A percentile compares a stretch with the other conserved stretches of the same genome.
Evolutionary conservation across 2,329 filamentous ascomycete species (phyloP).

Genomic region (Neospermospora avenae): DNA sequence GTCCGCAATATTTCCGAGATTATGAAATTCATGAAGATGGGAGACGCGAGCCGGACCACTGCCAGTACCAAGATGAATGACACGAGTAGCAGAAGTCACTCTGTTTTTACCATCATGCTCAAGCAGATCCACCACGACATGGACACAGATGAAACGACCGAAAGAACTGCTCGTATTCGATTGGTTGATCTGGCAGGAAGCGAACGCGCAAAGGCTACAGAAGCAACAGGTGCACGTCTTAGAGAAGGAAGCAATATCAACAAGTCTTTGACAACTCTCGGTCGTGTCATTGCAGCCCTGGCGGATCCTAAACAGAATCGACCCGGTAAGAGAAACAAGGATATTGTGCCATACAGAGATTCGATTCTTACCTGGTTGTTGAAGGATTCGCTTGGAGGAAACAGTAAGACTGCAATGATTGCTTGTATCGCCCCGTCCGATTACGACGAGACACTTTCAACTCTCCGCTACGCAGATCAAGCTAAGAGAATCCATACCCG

Average conservation of each 20-base stretch:
- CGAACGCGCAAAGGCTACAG: constrained; percentile 90
- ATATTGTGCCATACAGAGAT: constrained; percentile 89
- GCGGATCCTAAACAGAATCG: constrained; percentile 63
- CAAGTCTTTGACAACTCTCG: constrained; percentile 93
- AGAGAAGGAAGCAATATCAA: constrained; percentile 98
- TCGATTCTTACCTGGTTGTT: constrained; percentile 81
- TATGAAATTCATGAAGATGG: constrained; percentile 83
- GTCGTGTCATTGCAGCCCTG: constrained; percentile 90
- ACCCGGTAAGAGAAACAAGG: constrained; percentile 57
- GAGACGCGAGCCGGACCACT: constrained; percentile 81
- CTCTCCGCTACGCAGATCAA: constrained; percentile 93
- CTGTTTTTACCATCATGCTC: constrained; percentile 95
- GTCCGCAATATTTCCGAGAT: constrained; percentile 87
- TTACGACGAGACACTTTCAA: constrained; percentile 96
- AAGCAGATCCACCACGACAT: constrained; percentile 98
- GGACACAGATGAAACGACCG: constrained; percentile 95
- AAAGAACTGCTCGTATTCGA: constrained; percentile 88
- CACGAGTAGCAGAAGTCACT: constrained; percentile 91
- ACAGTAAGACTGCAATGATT: constrained; percentile 99
- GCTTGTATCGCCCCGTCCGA: constrained; percentile 93
- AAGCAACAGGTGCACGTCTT: constrained; percentile 86
- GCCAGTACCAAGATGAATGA: constrained; percentile 99
- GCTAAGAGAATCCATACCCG: constrained; percentile 95
- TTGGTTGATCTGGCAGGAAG: constrained; percentile 93
- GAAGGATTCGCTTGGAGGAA: constrained; percentile 93